phyloP scores from a whole-genome alignment of 257 asterid species.

The Solanum clarkiae region DNA sequence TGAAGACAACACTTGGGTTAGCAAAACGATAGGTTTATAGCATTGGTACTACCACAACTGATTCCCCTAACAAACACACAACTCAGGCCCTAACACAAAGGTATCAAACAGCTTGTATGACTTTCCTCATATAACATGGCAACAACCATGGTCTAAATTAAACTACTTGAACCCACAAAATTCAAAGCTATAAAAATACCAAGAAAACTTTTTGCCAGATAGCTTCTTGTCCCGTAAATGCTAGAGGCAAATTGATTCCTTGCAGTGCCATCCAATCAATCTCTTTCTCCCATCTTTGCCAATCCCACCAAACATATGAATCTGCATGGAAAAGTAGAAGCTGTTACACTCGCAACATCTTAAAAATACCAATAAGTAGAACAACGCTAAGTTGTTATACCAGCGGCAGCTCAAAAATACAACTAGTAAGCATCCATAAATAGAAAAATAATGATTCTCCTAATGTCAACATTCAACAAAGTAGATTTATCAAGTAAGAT shows the following conservation, averaged over 20 bases:
- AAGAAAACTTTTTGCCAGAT: constrained; percentile 92
- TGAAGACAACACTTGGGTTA: neutral
- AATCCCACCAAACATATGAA: constrained; percentile 98
- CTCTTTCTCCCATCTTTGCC: constrained; percentile 99
- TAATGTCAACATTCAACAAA: neutral
- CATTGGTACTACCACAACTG: neutral
- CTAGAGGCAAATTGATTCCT: constrained; percentile 85
- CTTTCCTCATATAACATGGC: neutral
- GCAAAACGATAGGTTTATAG: neutral
- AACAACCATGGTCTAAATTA: neutral
- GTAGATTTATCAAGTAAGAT: neutral
- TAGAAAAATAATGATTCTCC: neutral
- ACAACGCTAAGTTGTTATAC: neutral
- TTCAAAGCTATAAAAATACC: constrained; percentile 22
- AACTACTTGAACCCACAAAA: neutral
- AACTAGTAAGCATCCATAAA: neutral
- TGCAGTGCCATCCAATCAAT: constrained; percentile 99
- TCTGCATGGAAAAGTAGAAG: constrained; percentile 34
- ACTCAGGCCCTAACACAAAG: neutral
- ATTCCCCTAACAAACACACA: neutral
- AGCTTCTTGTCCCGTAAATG: constrained; percentile 93
- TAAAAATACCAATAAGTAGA: neutral
- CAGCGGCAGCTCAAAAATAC: neutral
- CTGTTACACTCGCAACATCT: constrained; percentile 9
- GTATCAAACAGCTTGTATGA: neutral